Base-by-base conservation (phyloP, 345 rosid genomes). In the rapeseed (Brassica napus) region DNA sequence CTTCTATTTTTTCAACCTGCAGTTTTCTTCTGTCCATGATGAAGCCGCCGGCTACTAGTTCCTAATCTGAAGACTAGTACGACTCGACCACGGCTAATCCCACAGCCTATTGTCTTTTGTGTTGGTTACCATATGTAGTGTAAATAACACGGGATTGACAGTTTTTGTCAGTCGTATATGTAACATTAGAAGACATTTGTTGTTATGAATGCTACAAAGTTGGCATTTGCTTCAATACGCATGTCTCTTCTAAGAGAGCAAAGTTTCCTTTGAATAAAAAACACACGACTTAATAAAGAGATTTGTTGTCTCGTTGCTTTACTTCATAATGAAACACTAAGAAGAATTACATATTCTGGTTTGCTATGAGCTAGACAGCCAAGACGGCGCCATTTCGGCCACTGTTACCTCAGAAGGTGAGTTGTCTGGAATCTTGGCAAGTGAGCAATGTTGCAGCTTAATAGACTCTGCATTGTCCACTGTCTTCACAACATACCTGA, bases 1-100 rank as follows among this genome's bases (percentile, higher is more conserved):
- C 99, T 82, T 93, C 99, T 57, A 88, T 95, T 57, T 95, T 93
- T 69, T 91, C 99, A 0, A 95, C 98, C 10, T 90, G 97, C 86
- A 82, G 84, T 77, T 91, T 89, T 79, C 76, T 93, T 73, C 69
- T 75, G 72, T 87, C 98, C 1, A 89, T 86, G 84, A 93, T 88
- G 74, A 88, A 90, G 39, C 70, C 71, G 14, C 59, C 78, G 1
- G 86, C 87, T 18, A 80, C 99, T 12, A 85, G 92, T 66, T 91
- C 84, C 77, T 94, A 82, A 91, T 66, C 57, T 5, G 57, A 21
- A 52, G 16, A 4, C 55, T 47, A 12, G 55, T 47, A 4, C 14
- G 55, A 47, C 44, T 55, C 18, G 14, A 71, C 49, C 32, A 55
- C 16, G 18, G 57, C 65, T 30, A 55, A 31, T 59, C 54, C 31